Percentiles rank a stretch among this genome's conserved stretches.
phyloP scores from a whole-genome alignment of 2,329 filamentous ascomycete species.

The Fusarium sp. region DNA sequence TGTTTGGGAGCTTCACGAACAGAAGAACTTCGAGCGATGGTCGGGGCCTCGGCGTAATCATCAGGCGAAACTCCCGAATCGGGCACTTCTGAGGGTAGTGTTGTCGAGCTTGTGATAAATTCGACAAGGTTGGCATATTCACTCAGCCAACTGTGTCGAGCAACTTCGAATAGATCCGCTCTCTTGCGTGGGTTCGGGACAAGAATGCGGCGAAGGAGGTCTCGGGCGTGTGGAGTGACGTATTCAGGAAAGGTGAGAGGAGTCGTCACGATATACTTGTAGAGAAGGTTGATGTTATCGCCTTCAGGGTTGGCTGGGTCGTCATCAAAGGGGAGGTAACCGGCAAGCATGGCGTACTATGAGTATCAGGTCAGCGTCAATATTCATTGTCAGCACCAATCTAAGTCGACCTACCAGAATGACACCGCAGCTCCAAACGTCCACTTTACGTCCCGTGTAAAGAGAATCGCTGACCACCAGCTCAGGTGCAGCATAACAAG shows the following conservation, averaged over 20 bases:
- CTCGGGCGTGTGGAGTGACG: conserved; percentile 93
- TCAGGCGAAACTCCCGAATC: conserved; percentile 74
- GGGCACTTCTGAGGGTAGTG: conserved; percentile 84
- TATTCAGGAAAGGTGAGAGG: conserved; percentile 98
- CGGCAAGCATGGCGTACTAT: conserved; percentile 99
- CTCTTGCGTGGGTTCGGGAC: conserved; percentile 95
- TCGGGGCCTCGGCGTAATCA: conserved; percentile 64
- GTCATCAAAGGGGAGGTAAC: conserved; percentile 97
- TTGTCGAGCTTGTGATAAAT: conserved; percentile 96
- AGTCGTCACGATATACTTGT: conserved; percentile 99
- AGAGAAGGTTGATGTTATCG: conserved; percentile 98
- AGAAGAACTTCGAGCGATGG: conserved; percentile 85
- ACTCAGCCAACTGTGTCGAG: conserved; percentile 96
- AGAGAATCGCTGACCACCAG: conserved; percentile 96
- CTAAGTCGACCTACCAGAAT: conserved; percentile 77
- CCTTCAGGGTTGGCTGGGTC: conserved; percentile 98
- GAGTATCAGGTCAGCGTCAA: conserved; percentile 27
- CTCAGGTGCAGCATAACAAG: conserved; percentile 96
- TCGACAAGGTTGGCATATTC: conserved; percentile 97
- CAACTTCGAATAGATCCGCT: conserved; percentile 96
- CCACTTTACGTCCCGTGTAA: conserved; percentile 96
- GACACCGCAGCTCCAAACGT: conserved; percentile 99
- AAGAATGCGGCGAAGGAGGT: conserved; percentile 89
- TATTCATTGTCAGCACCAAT: background rate
- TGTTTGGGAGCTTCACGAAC: conserved; percentile 86